phyloP scores from a whole-genome alignment of 1,284 basidiomycete species.

The Ustilago hordei region DNA sequence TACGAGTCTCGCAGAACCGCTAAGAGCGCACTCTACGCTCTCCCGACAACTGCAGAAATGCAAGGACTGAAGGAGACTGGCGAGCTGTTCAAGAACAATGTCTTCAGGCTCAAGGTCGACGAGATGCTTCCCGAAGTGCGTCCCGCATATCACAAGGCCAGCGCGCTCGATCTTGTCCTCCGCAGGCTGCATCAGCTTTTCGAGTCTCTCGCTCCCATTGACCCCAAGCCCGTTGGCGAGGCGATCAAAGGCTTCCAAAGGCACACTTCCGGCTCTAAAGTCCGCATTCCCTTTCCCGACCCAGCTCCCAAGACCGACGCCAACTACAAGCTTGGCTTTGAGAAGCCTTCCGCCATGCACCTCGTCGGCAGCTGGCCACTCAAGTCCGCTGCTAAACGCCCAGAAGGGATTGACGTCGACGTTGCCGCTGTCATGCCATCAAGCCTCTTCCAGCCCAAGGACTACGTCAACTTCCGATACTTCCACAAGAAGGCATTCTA shows the following conservation, averaged over 20 bases:
- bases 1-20: constrained; percentile 47
- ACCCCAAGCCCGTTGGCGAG: constrained; percentile 36
- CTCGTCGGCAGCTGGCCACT: constrained; percentile 69
- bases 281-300: constrained; percentile 71
- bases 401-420: constrained; percentile 63
- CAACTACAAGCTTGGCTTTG: constrained; percentile 79
- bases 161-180: constrained; percentile 61
- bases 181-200: constrained; percentile 60
- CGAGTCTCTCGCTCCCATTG: constrained; percentile 41
- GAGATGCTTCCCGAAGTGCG: constrained; percentile 65
- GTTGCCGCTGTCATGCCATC: constrained; percentile 70
- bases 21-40: constrained; percentile 70
- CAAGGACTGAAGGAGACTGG: constrained; percentile 80
- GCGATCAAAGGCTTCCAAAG: constrained; percentile 70
- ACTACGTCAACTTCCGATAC: constrained; percentile 88
- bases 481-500: constrained; percentile 95
- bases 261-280: constrained; percentile 70
- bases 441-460: constrained; percentile 91
- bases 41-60: constrained; percentile 77
- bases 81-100: constrained; percentile 82
- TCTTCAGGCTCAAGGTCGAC: constrained; percentile 84
- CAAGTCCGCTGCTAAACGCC: constrained; percentile 56
- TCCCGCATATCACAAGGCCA: constrained; percentile 51
- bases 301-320: constrained; percentile 69
- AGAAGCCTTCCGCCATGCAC: constrained; percentile 83